Base-by-base conservation (phyloP, 2,329 filamentous ascomycete genomes). In the Myriangium duriaei region DNA sequence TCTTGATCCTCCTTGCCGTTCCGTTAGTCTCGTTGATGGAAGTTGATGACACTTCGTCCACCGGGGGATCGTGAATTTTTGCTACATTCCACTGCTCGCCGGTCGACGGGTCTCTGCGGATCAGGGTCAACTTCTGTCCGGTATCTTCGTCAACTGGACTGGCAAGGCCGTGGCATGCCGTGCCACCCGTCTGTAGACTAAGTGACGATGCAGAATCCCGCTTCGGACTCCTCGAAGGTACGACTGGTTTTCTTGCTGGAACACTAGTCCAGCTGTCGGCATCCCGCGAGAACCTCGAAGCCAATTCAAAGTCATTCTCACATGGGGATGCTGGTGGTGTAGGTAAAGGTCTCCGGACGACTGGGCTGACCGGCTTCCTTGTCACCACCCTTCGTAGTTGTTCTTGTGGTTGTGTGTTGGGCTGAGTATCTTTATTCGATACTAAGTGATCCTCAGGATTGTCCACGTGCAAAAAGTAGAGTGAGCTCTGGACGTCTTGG, bases 401-500 rank as follows among this genome's bases (percentile, higher is more conserved):
- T 16, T 39, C 29, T 9, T 17, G 30, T 17, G 28, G 28, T 9
- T 17, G 30, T 17, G 28, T 39, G 28, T n/a, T 30, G 5, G 26
- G 26, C 7, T n/a, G 21, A 7, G 21, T n/a, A 7, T 26, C 21
- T 26, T 26, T 7, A n/a, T n/a, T n/a, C 7, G 21, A 6, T 3
- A 39, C 13, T n/a, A 33, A n/a, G 10, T 32, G 10, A n/a, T 45
- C 43, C 29, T 43, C 41, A 3, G 38, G 41, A 11, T 40, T 41
- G 42, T 84, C 72, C 28, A 92, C 72, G 59, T 96, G 88, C 37
- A 95, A 66, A 55, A 91, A 96, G 61, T 96, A 98, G 4, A 98
- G 69, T 11, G 81, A 93, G 50, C 77, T 84, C 40, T 80, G 75
- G 34, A 98, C 79, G 54, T 95, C 88, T 55, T 87, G 79, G 31